phyloP scores from a whole-genome alignment of 345 rosid genomes.

The Hypericum perforatum region DNA sequence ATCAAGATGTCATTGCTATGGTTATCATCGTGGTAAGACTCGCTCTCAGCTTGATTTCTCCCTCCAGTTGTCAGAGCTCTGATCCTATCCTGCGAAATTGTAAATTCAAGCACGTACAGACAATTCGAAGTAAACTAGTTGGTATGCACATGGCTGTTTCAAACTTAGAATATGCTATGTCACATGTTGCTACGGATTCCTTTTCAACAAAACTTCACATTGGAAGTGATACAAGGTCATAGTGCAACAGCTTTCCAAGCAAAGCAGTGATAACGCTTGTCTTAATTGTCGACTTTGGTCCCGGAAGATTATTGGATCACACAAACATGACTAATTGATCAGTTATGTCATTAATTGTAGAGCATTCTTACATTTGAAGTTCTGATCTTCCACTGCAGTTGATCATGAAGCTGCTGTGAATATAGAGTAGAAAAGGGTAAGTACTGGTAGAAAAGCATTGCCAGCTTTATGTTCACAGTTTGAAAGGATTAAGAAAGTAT shows the following conservation, averaged over 20 bases:
- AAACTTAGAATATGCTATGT: background rate
- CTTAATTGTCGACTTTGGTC: too few species aligned
- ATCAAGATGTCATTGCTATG: constrained; percentile 16
- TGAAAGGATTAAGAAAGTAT: background rate
- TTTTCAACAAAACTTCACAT: too few species aligned
- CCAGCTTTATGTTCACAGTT: background rate
- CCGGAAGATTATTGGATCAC: too few species aligned
- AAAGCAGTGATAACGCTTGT: too few species aligned
- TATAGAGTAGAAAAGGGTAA: constrained; percentile 15
- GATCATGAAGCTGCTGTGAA: constrained; percentile 69
- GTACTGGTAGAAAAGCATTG: constrained; percentile 2
- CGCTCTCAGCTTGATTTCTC: constrained; percentile 32
- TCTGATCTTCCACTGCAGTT: constrained; percentile 76
- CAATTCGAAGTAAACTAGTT: background rate
- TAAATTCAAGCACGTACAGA: background rate
- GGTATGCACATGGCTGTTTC: background rate
- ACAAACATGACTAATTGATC: background rate
- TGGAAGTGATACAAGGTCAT: too few species aligned
- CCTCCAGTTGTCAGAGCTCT: constrained; percentile 33
- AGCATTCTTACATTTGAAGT: constrained; percentile 62
- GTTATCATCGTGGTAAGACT: constrained; percentile 25
- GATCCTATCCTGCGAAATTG: constrained; percentile 53
- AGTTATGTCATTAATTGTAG: background rate
- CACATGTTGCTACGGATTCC: too few species aligned
- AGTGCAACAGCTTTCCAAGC: too few species aligned